These are phyloP conservation scores for Talaromyces adpressus DNA, from an alignment of 495 filamentous ascomycete species.

Conservation along the genomic window DNA sequence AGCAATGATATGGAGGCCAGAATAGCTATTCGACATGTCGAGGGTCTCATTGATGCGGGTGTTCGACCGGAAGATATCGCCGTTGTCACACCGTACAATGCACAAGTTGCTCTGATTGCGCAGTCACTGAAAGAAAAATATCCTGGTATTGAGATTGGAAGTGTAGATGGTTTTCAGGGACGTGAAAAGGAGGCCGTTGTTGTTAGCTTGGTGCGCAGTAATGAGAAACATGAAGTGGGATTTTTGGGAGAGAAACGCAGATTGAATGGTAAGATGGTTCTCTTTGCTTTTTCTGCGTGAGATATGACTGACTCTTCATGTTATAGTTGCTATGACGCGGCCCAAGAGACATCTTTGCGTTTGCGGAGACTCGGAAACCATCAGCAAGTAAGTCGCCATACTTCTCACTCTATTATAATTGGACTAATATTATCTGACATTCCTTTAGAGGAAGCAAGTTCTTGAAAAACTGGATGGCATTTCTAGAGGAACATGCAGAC, in stretches of 20 bases:
- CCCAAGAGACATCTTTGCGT: conserved; percentile 85
- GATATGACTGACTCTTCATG: not conserved
- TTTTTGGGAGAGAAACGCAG: conserved; percentile 86
- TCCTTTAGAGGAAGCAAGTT: conserved; percentile 64
- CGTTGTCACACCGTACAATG: conserved; percentile 94
- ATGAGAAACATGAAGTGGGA: conserved; percentile 77
- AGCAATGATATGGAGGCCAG: conserved; percentile 89
- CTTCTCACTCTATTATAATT: not conserved
- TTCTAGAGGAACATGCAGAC: conserved; percentile 77
- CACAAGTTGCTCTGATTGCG: conserved; percentile 75
- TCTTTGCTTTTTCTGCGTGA: not conserved
- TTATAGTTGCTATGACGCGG: conserved; percentile 85
- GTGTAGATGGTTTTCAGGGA: conserved; percentile 95
- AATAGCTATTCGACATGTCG: conserved; percentile 70
- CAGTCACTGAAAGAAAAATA: conserved; percentile 68
- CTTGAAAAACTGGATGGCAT: conserved; percentile 83
- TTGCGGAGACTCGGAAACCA: conserved; percentile 89
- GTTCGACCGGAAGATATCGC: conserved; percentile 77
- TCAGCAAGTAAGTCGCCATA: conserved; percentile 58
- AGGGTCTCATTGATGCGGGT: conserved; percentile 67
- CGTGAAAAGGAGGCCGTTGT: conserved; percentile 95
- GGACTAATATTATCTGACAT: not conserved
- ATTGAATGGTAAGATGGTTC: conserved; percentile 62
- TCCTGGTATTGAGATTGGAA: conserved; percentile 82
- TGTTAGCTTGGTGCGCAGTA: conserved; percentile 85